Evolutionary conservation across 2,329 filamentous ascomycete species (phyloP).

Genomic region (Thelonectria discophora): DNA sequence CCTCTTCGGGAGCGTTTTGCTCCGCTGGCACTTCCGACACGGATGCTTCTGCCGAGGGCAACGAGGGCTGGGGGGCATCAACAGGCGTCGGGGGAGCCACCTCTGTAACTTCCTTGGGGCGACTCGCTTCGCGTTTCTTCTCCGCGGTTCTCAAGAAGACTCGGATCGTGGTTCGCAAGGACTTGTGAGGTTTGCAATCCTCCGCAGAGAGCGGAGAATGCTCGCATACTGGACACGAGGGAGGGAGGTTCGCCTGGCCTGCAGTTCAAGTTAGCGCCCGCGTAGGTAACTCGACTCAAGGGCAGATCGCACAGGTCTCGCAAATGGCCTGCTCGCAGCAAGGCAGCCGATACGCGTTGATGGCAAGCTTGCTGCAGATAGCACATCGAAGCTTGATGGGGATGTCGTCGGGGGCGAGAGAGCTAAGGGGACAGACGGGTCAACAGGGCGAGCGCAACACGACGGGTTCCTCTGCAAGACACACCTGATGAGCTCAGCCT

Average conservation of each 20-base stretch:
- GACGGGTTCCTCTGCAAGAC: constrained; percentile 27
- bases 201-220: constrained; percentile 87
- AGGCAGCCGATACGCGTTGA: constrained; percentile 89
- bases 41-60: constrained; percentile 39
- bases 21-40: constrained; percentile 33
- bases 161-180: constrained; percentile 89
- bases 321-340: constrained; percentile 98
- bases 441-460: constrained; percentile 21
- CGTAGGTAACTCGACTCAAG: neutral
- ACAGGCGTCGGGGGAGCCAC: constrained; percentile 53
- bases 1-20: constrained; percentile 19
- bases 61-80: constrained; percentile 50
- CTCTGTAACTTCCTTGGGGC: constrained; percentile 58
- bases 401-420: constrained; percentile 82
- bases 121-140: constrained; percentile 80
- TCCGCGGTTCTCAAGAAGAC: constrained; percentile 91
- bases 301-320: constrained; percentile 72
- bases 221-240: constrained; percentile 90
- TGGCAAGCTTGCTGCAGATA: constrained; percentile 87
- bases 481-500: constrained; percentile 68
- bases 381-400: constrained; percentile 97
- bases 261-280: constrained; percentile 30
- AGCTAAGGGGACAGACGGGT: constrained; percentile 58
- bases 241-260: constrained; percentile 80
- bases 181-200: constrained; percentile 89